Base-by-base conservation (phyloP, 2,329 filamentous ascomycete species). In the Trichoderma sp. region DNA sequence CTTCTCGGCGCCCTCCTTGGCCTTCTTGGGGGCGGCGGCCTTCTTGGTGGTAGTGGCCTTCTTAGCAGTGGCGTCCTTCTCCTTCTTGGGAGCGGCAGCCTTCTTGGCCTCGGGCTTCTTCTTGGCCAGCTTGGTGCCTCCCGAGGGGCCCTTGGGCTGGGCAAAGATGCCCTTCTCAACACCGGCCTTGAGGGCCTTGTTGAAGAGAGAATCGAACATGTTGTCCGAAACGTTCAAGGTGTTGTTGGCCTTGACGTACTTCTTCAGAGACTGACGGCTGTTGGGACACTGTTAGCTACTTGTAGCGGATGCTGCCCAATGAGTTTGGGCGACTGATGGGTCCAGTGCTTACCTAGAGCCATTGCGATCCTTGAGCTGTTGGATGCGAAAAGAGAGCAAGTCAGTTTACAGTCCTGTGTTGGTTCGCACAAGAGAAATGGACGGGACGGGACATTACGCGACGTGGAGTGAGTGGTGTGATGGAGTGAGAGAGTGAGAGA, bases 101-200 rank as follows among this genome's bases (percentile, higher is more conserved):
- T 81, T 81, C 80, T 83, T 83, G 67, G 81, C 77, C 76, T 82
- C 81, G 26, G 79, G 77, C 76, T 86, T 82, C 86, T 94, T 94
- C 90, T 95, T 95, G 73, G 92, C 92, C 73, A 97, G 91, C 91
- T 97, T 97, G 83, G 96, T 94, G 76, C 93, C 92, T 73, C 94
- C 94, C 75, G 94, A 97, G 73, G 93, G 88, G 78, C 94, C 94
- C 90, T 97, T 97, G 79, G 94, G 95, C 82, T 95, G 94, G 80
- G 91, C 88, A 81, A 97, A 97, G 78, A 93, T 88, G 74, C 93
- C 93, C 87, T 92, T 94, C 79, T 97, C 93, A 77, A 95, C 94
- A 82, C 94, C 94, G 73, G 86, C 84, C 84, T 92, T 90, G 80
- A 97, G 87, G 69, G 93, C 93, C 83, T 92, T 92, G 90, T 96